These are phyloP conservation scores for Bodo saltans DNA, from an alignment of 78 protist genomes.

Conservation along the genomic window DNA sequence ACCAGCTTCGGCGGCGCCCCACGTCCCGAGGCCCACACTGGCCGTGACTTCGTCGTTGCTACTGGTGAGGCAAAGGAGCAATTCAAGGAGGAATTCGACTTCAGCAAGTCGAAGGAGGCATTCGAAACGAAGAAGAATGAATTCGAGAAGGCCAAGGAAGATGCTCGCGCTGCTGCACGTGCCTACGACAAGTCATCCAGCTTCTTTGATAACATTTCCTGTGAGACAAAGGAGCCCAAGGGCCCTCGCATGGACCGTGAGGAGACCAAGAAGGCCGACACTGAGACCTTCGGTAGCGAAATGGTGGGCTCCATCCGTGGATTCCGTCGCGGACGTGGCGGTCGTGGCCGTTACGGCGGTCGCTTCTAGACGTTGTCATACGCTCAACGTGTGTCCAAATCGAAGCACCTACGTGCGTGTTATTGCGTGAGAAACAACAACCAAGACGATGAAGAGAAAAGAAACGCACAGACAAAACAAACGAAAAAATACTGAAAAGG, in stretches of 20 bases:
- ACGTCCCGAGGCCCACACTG: neutral
- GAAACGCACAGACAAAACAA: too few relatives aligned
- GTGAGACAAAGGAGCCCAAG: constrained; percentile 16
- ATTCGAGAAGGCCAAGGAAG: constrained; percentile 11
- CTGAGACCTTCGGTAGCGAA: constrained; percentile 17
- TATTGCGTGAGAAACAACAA: too few relatives aligned
- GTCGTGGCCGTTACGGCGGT: neutral
- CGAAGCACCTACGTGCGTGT: too few relatives aligned
- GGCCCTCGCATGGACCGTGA: neutral
- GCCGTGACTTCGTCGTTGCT: neutral
- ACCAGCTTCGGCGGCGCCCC: too few relatives aligned
- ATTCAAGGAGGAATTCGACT: constrained; percentile 10
- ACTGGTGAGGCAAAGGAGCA: neutral
- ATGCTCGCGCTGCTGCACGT: neutral
- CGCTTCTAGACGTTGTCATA: neutral
- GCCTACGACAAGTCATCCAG: constrained; percentile 16
- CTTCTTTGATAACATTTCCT: constrained; percentile 29
- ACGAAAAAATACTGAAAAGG: too few relatives aligned
- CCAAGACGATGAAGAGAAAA: too few relatives aligned
- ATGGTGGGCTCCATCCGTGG: neutral
- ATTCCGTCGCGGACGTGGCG: neutral
- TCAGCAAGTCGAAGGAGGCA: constrained; percentile 8
- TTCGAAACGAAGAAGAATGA: neutral
- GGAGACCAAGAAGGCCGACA: neutral
- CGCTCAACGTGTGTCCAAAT: too few relatives aligned